Evolutionary conservation across 2,329 filamentous ascomycete genomes (phyloP).

Genomic region (Aureobasidium subglaciale): DNA sequence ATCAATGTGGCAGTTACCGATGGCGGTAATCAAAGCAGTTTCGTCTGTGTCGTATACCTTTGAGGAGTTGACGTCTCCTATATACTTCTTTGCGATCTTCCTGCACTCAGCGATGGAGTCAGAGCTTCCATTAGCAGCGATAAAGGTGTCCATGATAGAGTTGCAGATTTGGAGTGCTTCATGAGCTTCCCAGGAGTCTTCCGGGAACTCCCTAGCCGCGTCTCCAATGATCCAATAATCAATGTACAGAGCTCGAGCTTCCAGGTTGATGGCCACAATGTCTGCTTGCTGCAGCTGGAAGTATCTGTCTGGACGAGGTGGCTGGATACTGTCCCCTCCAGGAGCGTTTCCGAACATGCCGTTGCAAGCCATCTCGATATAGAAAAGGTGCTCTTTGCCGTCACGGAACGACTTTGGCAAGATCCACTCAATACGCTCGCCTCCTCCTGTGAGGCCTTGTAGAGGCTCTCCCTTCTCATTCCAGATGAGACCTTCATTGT

Average conservation of each 20-base stretch:
- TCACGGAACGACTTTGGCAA: conserved; percentile 75
- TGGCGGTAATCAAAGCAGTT: conserved; percentile 72
- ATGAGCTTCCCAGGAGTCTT: conserved; percentile 82
- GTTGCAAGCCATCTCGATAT: conserved; percentile 98
- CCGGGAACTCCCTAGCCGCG: conserved; percentile 83
- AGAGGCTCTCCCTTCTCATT: conserved; percentile 80
- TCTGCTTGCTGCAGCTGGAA: conserved; percentile 71
- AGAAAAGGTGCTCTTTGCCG: conserved; percentile 80
- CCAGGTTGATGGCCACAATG: conserved; percentile 81
- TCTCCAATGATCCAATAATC: conserved; percentile 96
- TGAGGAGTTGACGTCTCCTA: conserved; percentile 75
- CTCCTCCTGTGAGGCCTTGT: conserved; percentile 84
- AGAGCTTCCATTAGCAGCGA: conserved; percentile 64
- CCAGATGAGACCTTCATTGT: conserved; percentile 94
- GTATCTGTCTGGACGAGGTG: conserved; percentile 76
- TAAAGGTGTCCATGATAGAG: conserved; percentile 83
- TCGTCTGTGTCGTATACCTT: conserved; percentile 75
- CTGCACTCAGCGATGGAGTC: conserved; percentile 73
- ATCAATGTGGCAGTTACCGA: conserved; percentile 97
- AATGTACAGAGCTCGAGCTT: conserved; percentile 74
- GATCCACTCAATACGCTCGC: conserved; percentile 86
- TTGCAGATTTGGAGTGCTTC: conserved; percentile 77
- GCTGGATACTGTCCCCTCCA: conserved; percentile 78
- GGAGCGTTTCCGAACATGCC: conserved; percentile 94
- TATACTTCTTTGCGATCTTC: conserved; percentile 73